A percentile compares a stretch with the other conserved stretches of the same genome.
Evolutionary conservation across 768 basidiomycete species (phyloP).

Genomic region (Boletales sp.): DNA sequence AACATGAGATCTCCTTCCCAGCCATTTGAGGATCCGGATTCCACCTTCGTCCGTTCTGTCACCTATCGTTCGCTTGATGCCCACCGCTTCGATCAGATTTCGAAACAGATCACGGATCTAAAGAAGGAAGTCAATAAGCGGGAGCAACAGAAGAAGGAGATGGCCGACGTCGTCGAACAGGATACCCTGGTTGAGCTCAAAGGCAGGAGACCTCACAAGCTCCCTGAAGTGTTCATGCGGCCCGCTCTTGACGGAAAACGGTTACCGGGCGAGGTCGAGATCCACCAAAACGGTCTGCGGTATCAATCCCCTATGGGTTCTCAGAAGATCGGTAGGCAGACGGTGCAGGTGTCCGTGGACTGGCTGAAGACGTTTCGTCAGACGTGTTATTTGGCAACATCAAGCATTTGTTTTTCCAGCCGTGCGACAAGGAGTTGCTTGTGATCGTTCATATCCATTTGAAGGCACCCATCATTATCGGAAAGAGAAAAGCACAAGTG

Average conservation of each 20-base stretch:
- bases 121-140: constrained; percentile 97
- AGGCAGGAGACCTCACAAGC: constrained; percentile 78
- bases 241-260: constrained; percentile 95
- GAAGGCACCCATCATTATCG: constrained; percentile 95
- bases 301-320: constrained; percentile 85
- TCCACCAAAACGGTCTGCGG: constrained; percentile 94
- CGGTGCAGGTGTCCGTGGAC: background rate
- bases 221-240: constrained; percentile 90
- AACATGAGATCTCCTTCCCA: constrained; percentile 24
- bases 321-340: constrained; percentile 80
- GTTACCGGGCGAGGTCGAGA: constrained; percentile 95
- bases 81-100: constrained; percentile 84
- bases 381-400: constrained; percentile 96
- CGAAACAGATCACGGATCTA: constrained; percentile 89
- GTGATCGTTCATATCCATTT: constrained; percentile 94
- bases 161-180: constrained; percentile 98
- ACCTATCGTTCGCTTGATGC: constrained; percentile 90
- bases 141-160: constrained; percentile 96
- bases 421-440: constrained; percentile 92
- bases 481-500: constrained; percentile 96
- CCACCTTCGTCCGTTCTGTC: constrained; percentile 93
- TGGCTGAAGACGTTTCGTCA: constrained; percentile 28
- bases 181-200: constrained; percentile 85
- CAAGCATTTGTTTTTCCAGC: constrained; percentile 98
- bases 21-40: constrained; percentile 96